Base-by-base conservation (phyloP, 352 stramenopile species). In the Phytophthora macrochlamydospora region DNA sequence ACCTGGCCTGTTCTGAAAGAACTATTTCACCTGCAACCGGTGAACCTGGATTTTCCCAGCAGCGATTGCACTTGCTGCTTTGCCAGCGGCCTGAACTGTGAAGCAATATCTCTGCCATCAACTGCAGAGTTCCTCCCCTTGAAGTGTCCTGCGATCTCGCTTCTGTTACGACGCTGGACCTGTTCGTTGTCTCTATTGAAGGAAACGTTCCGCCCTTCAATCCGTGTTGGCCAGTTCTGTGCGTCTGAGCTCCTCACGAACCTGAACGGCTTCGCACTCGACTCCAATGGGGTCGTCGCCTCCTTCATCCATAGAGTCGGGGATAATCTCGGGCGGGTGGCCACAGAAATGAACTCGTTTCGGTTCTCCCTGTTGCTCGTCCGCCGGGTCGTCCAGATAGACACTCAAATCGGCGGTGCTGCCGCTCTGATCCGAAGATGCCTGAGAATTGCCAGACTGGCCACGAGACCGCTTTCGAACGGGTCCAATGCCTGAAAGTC, bases 301-400 rank as follows among this genome's bases (percentile, higher is more conserved):
- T 64, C n/a, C 24, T n/a, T 63, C 58, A 30, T 65, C 40, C 0
- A 59, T 18, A 32, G 51, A 14, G 38, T 76, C 70, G 0, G 78
- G 78, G 50, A 87, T 87, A 46, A 82, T 76, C 55, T 81, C 68
- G 0, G 71, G 73, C 5, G 78, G 71, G 7, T 79, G 74, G 4
- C 70, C 65, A 37, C 67, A 74, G 52, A 87, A 87, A 60, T 87
- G 78, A 31, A 87, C 78, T 18, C 76, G 73, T 46, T 87, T 87
- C 37, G 68, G 64, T 29, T 79, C 74, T 3, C 71, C 68, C 58
- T 76, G 71, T n/a, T 73, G 66, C 24, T 71, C 63, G 32, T 77
- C 71, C 0, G 60, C 45, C 5, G 64, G 65, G 7, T 76, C 74
- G 51, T 79, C 63, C 33, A 72, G 51, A 43, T 73, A 71, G 29